phyloP scores from a whole-genome alignment of 2,329 filamentous ascomycete species.

The Aureobasidium subglaciale region DNA sequence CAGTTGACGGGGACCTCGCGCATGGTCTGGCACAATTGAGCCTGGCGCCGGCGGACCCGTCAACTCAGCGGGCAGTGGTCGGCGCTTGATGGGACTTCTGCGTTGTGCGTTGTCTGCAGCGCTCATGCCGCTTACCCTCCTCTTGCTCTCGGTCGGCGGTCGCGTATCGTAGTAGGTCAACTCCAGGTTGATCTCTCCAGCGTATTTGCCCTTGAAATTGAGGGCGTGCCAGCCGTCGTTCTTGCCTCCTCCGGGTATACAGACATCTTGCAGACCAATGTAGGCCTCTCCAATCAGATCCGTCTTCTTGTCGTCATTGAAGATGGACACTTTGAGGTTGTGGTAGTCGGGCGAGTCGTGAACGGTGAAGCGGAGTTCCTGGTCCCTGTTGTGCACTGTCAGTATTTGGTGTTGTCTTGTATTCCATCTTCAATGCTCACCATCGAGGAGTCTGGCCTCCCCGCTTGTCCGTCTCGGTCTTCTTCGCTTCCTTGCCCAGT shows the following conservation, averaged over 20 bases:
- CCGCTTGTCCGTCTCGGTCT: slow-evolving; percentile 87
- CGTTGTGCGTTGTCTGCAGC: slow-evolving; percentile 40
- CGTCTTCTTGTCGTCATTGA: slow-evolving; percentile 97
- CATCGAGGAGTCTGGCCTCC: slow-evolving; percentile 94
- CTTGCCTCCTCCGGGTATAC: slow-evolving; percentile 83
- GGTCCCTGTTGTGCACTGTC: slow-evolving; percentile 60
- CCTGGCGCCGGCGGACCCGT: background rate
- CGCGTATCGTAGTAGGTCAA: slow-evolving; percentile 92
- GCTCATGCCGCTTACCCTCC: slow-evolving; percentile 8
- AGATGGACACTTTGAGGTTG: slow-evolving; percentile 88
- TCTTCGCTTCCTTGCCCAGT: slow-evolving; percentile 93
- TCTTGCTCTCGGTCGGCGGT: slow-evolving; percentile 64
- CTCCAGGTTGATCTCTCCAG: slow-evolving; percentile 88
- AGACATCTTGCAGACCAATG: slow-evolving; percentile 73
- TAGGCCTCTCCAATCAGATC: slow-evolving; percentile 93
- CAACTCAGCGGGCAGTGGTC: slow-evolving; percentile 62
- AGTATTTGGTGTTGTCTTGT: background rate
- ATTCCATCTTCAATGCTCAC: slow-evolving; percentile 47
- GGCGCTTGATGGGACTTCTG: slow-evolving; percentile 64
- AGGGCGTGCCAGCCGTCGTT: slow-evolving; percentile 87
- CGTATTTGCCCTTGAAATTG: slow-evolving; percentile 86
- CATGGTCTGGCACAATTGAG: slow-evolving; percentile 9
- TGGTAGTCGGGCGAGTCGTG: slow-evolving; percentile 96
- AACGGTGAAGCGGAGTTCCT: slow-evolving; percentile 91
- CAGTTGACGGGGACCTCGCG: background rate